Percentiles rank a stretch among this genome's conserved stretches.
These are phyloP conservation scores for Gymnopilus dilepis DNA, from an alignment of 768 basidiomycete species.

Conservation along the genomic window DNA sequence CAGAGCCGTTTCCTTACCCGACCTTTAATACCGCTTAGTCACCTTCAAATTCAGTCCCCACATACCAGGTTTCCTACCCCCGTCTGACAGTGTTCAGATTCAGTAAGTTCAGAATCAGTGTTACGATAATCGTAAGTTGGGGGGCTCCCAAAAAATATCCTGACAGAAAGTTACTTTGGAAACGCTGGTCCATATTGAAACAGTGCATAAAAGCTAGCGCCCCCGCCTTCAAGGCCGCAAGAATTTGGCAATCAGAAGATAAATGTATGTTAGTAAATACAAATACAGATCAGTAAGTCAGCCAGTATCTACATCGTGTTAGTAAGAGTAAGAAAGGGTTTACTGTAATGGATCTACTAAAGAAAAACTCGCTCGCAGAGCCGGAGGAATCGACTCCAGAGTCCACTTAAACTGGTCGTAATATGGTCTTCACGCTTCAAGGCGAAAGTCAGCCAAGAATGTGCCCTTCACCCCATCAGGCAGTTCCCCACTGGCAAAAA, in stretches of 20 bases:
- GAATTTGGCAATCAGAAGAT: neutral
- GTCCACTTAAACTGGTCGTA: neutral
- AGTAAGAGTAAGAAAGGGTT: neutral
- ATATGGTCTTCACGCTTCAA: neutral
- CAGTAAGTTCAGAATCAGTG: no score
- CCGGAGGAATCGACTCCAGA: neutral
- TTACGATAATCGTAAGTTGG: no score
- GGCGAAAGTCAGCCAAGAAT: slow-evolving; percentile 5
- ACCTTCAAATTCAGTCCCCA: no score
- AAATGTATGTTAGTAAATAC: neutral
- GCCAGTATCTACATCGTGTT: neutral
- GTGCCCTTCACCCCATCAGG: neutral
- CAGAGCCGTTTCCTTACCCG: no score
- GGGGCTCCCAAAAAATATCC: no score
- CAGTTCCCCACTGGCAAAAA: slow-evolving; percentile 47
- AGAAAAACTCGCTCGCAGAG: neutral
- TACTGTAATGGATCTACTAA: neutral
- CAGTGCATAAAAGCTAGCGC: no score
- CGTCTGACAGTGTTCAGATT: no score
- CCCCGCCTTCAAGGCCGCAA: no score
- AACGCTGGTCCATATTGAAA: no score
- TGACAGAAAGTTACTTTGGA: no score
- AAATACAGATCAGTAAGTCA: neutral
- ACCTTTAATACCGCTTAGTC: no score
- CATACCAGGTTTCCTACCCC: no score